Conservation (phyloP, 495 filamentous ascomycete species). For the Xylaria curta region DNA sequence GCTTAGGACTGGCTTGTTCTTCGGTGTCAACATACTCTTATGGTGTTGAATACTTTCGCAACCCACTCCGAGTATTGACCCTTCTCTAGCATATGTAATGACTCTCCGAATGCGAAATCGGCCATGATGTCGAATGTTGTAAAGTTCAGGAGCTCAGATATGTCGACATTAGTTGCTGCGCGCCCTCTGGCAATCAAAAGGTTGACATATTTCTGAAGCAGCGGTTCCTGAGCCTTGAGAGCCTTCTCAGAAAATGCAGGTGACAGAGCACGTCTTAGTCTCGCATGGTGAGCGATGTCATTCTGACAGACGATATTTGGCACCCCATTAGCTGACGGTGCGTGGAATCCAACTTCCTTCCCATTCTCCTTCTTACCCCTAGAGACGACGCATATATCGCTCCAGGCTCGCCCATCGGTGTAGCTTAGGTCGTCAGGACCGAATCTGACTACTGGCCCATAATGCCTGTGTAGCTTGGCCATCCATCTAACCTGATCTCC, state of each 20-base stretch:
- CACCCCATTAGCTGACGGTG: slow-evolving; percentile 25
- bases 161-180: slow-evolving; percentile 41
- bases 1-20: no score
- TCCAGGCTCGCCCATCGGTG: slow-evolving; percentile 49
- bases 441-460: slow-evolving; percentile 52
- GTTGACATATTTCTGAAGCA: slow-evolving; percentile 52
- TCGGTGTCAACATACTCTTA: slow-evolving; percentile 1
- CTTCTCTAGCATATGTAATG: slow-evolving; percentile 49
- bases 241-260: slow-evolving; percentile 56
- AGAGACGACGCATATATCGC: slow-evolving; percentile 52
- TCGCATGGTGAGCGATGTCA: slow-evolving; percentile 28
- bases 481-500: slow-evolving; percentile 32
- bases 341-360: slow-evolving; percentile 26
- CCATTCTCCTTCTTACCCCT: slow-evolving; percentile 27
- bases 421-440: slow-evolving; percentile 52
- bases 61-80: slow-evolving; percentile 17
- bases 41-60: slow-evolving; percentile 14
- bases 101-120: slow-evolving; percentile 54
- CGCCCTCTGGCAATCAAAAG: slow-evolving; percentile 38
- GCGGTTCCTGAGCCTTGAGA: slow-evolving; percentile 50
- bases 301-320: slow-evolving; percentile 24
- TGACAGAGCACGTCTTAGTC: slow-evolving; percentile 44
- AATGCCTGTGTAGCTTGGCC: slow-evolving; percentile 43
- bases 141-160: slow-evolving; percentile 39
- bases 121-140: slow-evolving; percentile 58